phyloP scores from a whole-genome alignment of 2,329 filamentous ascomycete species.

The Orbilia quercus region DNA sequence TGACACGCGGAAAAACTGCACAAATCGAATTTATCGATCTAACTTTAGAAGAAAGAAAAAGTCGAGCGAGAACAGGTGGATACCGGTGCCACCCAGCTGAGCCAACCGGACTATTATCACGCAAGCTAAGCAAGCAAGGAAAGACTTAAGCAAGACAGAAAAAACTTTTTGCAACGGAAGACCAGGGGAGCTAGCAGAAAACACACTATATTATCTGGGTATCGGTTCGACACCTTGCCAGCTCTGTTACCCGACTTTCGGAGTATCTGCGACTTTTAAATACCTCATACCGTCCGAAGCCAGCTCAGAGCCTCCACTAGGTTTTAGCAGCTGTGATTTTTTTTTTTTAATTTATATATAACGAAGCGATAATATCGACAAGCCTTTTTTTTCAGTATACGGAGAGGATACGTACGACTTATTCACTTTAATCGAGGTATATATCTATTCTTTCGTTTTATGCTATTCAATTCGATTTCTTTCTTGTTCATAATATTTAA shows the following conservation, averaged over 20 bases:
- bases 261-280: constrained; percentile 55
- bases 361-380: neutral
- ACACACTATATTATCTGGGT: constrained; percentile 24
- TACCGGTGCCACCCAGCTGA: constrained; percentile 27
- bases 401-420: neutral
- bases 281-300: constrained; percentile 49
- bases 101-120: constrained; percentile 55
- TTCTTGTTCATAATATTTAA: too few species aligned
- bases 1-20: constrained; percentile 3
- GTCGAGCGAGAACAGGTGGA: constrained; percentile 26
- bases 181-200: constrained; percentile 32
- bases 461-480: neutral
- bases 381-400: neutral
- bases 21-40: too few species aligned
- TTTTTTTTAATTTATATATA: too few species aligned
- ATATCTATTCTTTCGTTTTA: neutral
- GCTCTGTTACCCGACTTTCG: constrained; percentile 31
- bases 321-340: too few species aligned
- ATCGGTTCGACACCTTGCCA: constrained; percentile 48
- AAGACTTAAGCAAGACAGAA: too few species aligned
- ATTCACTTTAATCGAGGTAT: neutral
- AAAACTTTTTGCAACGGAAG: constrained; percentile 25
- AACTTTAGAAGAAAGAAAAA: constrained; percentile 11
- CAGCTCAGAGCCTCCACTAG: constrained; percentile 19
- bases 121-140: constrained; percentile 22